Evolutionary conservation across 2,329 filamentous ascomycete genomes (phyloP), one percentile per base, ranked within the genome.

Genomic region (Xylaria sp.): DNA sequence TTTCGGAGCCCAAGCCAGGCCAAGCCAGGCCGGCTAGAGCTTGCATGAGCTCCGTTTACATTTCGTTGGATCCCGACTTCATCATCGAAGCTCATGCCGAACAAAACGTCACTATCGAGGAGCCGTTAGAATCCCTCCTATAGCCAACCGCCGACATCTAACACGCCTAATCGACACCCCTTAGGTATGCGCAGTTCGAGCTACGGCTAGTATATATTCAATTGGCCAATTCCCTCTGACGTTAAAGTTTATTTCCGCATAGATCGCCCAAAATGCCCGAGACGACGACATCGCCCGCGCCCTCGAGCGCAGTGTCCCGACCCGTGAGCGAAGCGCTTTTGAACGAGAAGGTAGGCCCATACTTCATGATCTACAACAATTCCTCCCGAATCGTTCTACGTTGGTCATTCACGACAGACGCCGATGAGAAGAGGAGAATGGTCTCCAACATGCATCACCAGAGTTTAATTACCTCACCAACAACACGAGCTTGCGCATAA

Each of bases 271-370:
- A 70, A 73, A 87, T 87, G 85, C 77, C 85, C 71, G 83, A 85
- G 72, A 76, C 78, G 52, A 79, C 81, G 51, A 79, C 81, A 67
- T 71, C 78, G 81, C 81, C 83, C 75, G 79, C 85, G 73, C 79
- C 84, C 70, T 84, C 87, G 72, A 83, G 85, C 77, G 84, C 87
- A 67, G 85, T 90, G 76, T 85, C 90, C 78, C 87, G 92, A 79
- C 94, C 95, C 67, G 90, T 97, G 81, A 98, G 94, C 85, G 95
- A 99, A 85, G 92, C 94, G 75, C 88, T 99, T 74, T 87, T 99
- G 76, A 98, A 98, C 81, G 95, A 99, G 83, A 99, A 99, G 93
- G 95, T 97, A 88, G 66, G 48, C 68, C 74, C 66, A 55, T 55
- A 57, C 54, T 43, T 27, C 38, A 44, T 47, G 29, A n/a, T 52